Evolutionary conservation across 2,329 filamentous ascomycete species (phyloP).

Genomic region (Apiospora sp.): DNA sequence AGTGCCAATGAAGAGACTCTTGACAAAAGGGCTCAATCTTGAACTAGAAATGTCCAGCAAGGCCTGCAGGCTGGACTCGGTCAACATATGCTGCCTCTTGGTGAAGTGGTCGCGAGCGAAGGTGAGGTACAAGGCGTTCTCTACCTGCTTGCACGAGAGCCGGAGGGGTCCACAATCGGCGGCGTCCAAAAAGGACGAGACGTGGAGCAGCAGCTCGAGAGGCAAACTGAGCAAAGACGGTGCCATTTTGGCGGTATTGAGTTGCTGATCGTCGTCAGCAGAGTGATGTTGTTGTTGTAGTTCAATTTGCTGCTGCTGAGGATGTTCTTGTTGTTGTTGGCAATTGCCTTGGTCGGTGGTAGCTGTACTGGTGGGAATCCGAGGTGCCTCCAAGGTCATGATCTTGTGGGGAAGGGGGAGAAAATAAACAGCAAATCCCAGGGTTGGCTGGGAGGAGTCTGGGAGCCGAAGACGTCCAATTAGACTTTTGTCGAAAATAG

Average conservation of each 20-base stretch:
- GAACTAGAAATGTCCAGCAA: conserved; percentile 11
- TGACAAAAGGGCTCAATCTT: neutral
- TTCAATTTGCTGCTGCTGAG: neutral
- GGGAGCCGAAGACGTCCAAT: conserved; percentile 6
- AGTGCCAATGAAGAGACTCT: conserved; percentile 4
- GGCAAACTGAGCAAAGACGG: conserved; percentile 3
- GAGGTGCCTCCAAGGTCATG: neutral
- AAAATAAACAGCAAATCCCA: neutral
- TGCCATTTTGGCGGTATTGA: neutral
- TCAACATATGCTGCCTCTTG: conserved; percentile 7
- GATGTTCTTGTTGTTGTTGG: neutral
- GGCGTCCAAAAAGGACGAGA: neutral
- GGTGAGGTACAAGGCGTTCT: neutral
- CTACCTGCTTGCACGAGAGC: conserved; percentile 21
- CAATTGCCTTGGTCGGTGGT: neutral
- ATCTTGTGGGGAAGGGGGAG: neutral
- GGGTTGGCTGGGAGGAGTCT: neutral
- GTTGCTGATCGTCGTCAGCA: neutral
- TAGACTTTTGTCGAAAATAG: conserved; percentile 11
- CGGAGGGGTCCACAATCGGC: conserved; percentile 13
- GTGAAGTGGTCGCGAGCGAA: conserved; percentile 18
- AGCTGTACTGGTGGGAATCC: neutral
- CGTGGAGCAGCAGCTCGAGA: conserved; percentile 21
- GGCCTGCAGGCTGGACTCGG: conserved; percentile 20
- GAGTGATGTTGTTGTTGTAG: neutral